Percentiles rank a stretch among this genome's conserved stretches.
Conservation (phyloP, 495 filamentous ascomycete genomes). For the Mycothermus thermophilus region DNA sequence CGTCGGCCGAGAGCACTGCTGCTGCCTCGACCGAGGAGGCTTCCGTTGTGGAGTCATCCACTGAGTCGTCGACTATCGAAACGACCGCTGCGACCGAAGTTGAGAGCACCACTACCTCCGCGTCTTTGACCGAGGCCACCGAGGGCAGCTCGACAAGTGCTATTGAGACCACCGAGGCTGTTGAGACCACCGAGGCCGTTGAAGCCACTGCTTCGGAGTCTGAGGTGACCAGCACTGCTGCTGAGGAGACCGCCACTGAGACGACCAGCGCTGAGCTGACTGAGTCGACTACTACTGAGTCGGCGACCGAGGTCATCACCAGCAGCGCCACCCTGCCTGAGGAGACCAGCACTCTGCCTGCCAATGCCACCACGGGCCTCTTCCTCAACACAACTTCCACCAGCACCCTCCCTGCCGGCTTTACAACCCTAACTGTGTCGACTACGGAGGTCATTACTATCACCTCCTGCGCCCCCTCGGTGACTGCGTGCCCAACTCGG, state of each 20-base stretch:
- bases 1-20: too few species aligned
- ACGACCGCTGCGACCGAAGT: too few species aligned
- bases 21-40: too few species aligned
- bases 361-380: neutral
- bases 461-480: slow-evolving; percentile 46
- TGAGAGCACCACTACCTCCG: too few species aligned
- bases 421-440: slow-evolving; percentile 37
- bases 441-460: slow-evolving; percentile 46
- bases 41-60: too few species aligned
- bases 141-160: too few species aligned
- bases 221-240: neutral
- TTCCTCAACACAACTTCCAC: too few species aligned
- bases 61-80: too few species aligned
- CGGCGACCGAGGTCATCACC: slow-evolving; percentile 8
- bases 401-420: slow-evolving; percentile 9
- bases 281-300: slow-evolving; percentile 5
- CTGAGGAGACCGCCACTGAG: slow-evolving; percentile 11
- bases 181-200: too few species aligned
- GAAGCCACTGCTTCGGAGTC: too few species aligned
- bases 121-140: too few species aligned
- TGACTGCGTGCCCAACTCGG: slow-evolving; percentile 48
- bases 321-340: slow-evolving; percentile 8
- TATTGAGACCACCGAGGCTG: too few species aligned
- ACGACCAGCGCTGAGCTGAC: slow-evolving; percentile 1
- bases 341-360: neutral